Base-by-base conservation (phyloP, 495 filamentous ascomycete genomes). In the Talaromyces adpressus region DNA sequence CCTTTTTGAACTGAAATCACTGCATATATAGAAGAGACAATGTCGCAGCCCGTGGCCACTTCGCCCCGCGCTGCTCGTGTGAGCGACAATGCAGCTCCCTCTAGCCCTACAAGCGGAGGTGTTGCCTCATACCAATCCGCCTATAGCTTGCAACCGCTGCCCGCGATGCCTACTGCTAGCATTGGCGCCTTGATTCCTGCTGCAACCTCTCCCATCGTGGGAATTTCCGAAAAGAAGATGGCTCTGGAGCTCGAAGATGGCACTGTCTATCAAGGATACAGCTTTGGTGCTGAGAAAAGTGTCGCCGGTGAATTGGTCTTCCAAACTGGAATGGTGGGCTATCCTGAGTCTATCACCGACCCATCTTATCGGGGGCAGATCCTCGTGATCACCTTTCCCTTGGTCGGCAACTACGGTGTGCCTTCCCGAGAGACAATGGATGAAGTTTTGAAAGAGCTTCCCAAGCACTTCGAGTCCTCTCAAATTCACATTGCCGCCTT, bases 311-410 rank as follows among this genome's bases (percentile, higher is more conserved):
- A 98, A 84, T 81, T 98, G 72, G 94, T 98, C 75, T 98, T 98
- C 80, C 94, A 98, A 82, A 98, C 94, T 57, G 94, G 94, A 71
- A 96, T 98, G 94, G 94, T 98, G 62, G 94, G 94, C 65, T 98
- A 98, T 72, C 93, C 94, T 32, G 94, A 98, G 79, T 93, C 91
- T 12, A 83, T 96, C 69, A 96, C 92, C 58, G 92, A 96, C 69
- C 92, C 92, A 64, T 96, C 92, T 62, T 96, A 96, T 75, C 89
- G 89, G 16, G 92, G 92, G 41, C 92, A 96, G 76, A 92, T 96
- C 58, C 84, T 96, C 59, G 91, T 96, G 69, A 83, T 96, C 68
- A 96, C 92, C 27, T 96, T 94, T 74, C 92, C 92, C 25, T 81
- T 96, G 16, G 88, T 93, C 63, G 92, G 92, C 68, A 96, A 96